Conservation (phyloP, 495 filamentous ascomycete genomes). For the Haplographium delicatum region DNA sequence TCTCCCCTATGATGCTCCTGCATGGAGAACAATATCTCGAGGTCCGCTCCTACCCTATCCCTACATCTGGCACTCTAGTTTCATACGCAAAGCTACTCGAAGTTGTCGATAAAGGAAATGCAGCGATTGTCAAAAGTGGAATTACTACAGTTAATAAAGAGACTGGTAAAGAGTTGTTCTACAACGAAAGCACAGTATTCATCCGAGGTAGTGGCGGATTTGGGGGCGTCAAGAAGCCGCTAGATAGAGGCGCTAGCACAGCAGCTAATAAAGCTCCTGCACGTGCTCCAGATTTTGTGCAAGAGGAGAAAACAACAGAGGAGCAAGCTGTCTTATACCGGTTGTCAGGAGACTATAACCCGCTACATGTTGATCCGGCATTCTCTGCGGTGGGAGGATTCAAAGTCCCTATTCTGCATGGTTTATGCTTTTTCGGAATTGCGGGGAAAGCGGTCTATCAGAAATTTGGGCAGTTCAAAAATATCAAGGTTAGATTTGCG, state of each 20-base stretch:
- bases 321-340: constrained; percentile 97
- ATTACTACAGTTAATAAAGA: constrained; percentile 74
- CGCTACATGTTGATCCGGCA: constrained; percentile 89
- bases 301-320: constrained; percentile 85
- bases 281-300: constrained; percentile 71
- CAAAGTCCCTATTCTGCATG: constrained; percentile 91
- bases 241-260: constrained; percentile 72
- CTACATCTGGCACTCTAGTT: constrained; percentile 74
- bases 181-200: constrained; percentile 91
- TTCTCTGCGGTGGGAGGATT: constrained; percentile 96
- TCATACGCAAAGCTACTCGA: constrained; percentile 86
- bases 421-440: constrained; percentile 92
- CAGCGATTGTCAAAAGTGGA: constrained; percentile 76
- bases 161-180: constrained; percentile 87
- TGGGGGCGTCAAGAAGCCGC: constrained; percentile 74
- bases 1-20: constrained; percentile 97
- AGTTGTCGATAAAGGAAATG: constrained; percentile 91
- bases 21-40: constrained; percentile 99
- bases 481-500: constrained; percentile 94
- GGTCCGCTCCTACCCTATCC: constrained; percentile 89
- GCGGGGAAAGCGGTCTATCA: constrained; percentile 84
- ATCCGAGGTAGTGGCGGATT: constrained; percentile 91
- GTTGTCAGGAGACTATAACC: constrained; percentile 83
- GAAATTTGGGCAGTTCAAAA: constrained; percentile 79
- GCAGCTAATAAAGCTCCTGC: constrained; percentile 72